phyloP scores from a whole-genome alignment of 805 yeast species.

The Wickerhamomyces pijperi region DNA sequence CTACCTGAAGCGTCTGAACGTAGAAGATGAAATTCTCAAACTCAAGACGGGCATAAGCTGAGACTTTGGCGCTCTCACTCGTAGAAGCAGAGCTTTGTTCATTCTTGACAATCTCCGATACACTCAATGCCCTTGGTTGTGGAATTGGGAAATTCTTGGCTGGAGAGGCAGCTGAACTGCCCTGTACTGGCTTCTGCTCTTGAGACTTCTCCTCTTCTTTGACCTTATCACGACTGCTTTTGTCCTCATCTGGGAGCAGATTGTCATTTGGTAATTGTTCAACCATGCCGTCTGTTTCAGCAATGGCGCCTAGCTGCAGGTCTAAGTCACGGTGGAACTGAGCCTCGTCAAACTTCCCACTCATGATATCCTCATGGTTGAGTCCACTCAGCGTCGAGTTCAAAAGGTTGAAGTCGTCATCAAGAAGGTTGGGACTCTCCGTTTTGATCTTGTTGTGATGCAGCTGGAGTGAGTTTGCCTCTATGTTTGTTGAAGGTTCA shows the following conservation, averaged over 20 bases:
- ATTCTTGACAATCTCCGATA: neutral
- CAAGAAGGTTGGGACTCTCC: slow-evolving; percentile 4
- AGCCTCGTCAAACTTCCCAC: neutral
- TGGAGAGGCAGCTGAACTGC: slow-evolving; percentile 1
- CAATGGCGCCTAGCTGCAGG: neutral
- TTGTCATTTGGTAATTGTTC: neutral
- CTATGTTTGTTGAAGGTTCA: slow-evolving; percentile 5
- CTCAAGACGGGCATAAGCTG: slow-evolving; percentile 63
- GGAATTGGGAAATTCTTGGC: neutral
- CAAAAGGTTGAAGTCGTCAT: neutral
- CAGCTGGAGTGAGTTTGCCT: slow-evolving; percentile 10
- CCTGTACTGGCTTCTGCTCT: slow-evolving; percentile 3
- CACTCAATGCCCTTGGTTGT: neutral
- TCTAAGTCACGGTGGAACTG: neutral
- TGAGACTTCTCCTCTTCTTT: slow-evolving; percentile 7
- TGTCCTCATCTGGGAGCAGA: no score
- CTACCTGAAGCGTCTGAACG: slow-evolving; percentile 90
- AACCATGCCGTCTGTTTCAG: neutral
- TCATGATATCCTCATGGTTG: neutral
- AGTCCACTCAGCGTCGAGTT: neutral
- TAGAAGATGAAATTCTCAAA: slow-evolving; percentile 90
- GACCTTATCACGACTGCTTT: no score
- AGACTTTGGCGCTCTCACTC: slow-evolving; percentile 23
- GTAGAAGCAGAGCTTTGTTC: neutral
- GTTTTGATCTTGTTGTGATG: slow-evolving; percentile 1